Base-by-base conservation (phyloP, 768 basidiomycete species). In the Agaricus sinodeliciosus region DNA sequence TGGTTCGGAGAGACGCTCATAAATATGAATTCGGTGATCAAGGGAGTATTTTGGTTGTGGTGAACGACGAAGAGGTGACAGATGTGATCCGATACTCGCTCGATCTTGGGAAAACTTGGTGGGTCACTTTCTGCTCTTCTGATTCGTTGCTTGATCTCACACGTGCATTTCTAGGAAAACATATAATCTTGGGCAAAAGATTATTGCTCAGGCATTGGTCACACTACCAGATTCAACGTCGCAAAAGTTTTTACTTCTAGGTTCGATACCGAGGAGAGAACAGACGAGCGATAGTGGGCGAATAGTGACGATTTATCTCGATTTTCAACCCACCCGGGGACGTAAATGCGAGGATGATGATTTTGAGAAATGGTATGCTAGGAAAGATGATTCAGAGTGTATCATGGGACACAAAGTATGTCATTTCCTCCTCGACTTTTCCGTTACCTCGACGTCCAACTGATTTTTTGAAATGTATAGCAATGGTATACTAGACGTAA, bases 11-110 rank as follows among this genome's bases (percentile, higher is more conserved):
- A 48, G 83, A 85, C 19, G 89, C 95, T 0, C 85, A 91, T 64
- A 93, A 94, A 69, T 97, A 97, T 62, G 94, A 98, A 69, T 94
- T 98, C 65, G 96, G 96, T 4, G 96, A 96, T 62, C 77, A 78
- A 61, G 96, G 79, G 0, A 87, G 87, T 60, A 79, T 98, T 25
- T 60, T 89, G 28, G 80, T 98, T 9, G 72, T 85, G 22, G 80
- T 93, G 3, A 85, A 95, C 58, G 93, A 99, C 59, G 94, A 98
- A 62, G 84, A 88, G 35, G 63, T 69, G 19, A 85, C 84, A 3
- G 80, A 87, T 55, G 70, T 69, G 12, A 69, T 96, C 16, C 72
- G 71, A 39, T 98, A 95, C 64, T 91, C 90, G 6, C 78, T 82
- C 26, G 87, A 99, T 64, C 74, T 89, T 22, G 94, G 96, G 5